Evolutionary conservation across 2,329 filamentous ascomycete species (phyloP), one percentile per base, ranked within the genome.

Genomic region (Tolypocladium nubicola): DNA sequence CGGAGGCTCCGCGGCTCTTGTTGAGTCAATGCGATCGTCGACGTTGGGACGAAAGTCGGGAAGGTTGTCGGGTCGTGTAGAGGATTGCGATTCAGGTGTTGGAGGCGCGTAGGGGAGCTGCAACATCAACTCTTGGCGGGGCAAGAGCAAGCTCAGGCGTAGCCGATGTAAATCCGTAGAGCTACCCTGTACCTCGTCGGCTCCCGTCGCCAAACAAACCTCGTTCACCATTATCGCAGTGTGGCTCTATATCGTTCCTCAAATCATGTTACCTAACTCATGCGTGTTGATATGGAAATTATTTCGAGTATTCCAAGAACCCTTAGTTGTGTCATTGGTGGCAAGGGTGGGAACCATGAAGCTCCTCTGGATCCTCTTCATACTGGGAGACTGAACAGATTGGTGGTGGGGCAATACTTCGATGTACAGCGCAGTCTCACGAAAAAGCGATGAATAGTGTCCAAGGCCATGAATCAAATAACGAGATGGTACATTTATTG

Each of bases 1-100:
- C 30, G 35, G 30, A 58, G 52, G 59, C 59, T 58, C 52, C 43
- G 54, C 57, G 60, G 59, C 58, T 45, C 10, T 57, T 21, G 19
- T 11, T 4, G 52, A 39, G 37, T 30, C 57, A 53, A 60, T 52
- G 55, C 54, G 52, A 45, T 52, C 16, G 37, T 47, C 16, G 35
- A 19, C 8, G 23, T 45, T 8, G 47, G 30, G n/a, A 35, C 47
- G 30, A 21, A 5, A 4, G 30, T 21, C 30, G 16, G 10, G 11
- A 21, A 3, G 4, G 19, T 19, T 19, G 19, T 35, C 9, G 30
- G 10, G 30, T 50, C 47, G 47, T 26, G 39, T 43, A 23, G 43
- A 61, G 59, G 60, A 55, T 50, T 21, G 13, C 38, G n/a, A 26
- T 52, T 43, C 37, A 40, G 47, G 7, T 39, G 45, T 33, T 52